Percentiles rank a stretch among this genome's conserved stretches.
phyloP scores from a whole-genome alignment of 805 yeast species.

The Maudiozyma serrabonitensis region DNA sequence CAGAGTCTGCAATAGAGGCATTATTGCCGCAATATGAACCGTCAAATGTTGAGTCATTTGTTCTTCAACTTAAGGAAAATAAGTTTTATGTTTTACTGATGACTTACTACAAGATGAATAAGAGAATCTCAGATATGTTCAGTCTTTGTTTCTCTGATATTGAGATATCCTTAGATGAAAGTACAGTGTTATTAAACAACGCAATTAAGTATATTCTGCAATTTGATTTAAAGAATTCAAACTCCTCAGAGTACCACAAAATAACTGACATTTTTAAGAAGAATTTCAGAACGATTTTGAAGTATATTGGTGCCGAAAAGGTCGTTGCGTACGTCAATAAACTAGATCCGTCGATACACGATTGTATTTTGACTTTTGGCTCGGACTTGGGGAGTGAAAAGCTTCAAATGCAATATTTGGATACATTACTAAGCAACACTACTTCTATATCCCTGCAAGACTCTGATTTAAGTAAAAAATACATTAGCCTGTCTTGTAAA shows the following conservation, averaged over 20 bases:
- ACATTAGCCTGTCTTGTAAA: conserved; percentile 14
- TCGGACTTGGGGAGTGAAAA: neutral
- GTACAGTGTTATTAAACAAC: neutral
- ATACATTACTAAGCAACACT: conserved; percentile 5
- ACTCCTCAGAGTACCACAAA: conserved; percentile 2
- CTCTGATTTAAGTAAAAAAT: conserved; percentile 7
- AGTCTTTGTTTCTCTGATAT: neutral
- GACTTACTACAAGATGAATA: conserved; percentile 13
- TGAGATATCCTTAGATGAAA: neutral
- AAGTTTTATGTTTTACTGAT: conserved; percentile 19
- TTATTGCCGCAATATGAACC: conserved; percentile 61
- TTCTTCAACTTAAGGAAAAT: conserved; percentile 15
- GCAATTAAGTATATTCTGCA: neutral
- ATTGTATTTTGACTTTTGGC: conserved; percentile 4
- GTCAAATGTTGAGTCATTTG: conserved; percentile 37
- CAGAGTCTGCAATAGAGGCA: conserved; percentile 59
- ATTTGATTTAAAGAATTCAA: neutral
- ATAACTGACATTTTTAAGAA: conserved; percentile 6
- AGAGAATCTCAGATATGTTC: conserved; percentile 10
- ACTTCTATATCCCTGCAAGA: neutral
- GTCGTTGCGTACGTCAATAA: conserved; percentile 6
- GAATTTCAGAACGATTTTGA: conserved; percentile 9
- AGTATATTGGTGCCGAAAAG: conserved; percentile 3
- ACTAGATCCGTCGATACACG: conserved; percentile 17
- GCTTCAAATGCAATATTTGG: conserved; percentile 13